These are phyloP conservation scores for Phyllostachys edulis DNA, from an alignment of 176 grass and related monocot species.

Conservation along the genomic window DNA sequence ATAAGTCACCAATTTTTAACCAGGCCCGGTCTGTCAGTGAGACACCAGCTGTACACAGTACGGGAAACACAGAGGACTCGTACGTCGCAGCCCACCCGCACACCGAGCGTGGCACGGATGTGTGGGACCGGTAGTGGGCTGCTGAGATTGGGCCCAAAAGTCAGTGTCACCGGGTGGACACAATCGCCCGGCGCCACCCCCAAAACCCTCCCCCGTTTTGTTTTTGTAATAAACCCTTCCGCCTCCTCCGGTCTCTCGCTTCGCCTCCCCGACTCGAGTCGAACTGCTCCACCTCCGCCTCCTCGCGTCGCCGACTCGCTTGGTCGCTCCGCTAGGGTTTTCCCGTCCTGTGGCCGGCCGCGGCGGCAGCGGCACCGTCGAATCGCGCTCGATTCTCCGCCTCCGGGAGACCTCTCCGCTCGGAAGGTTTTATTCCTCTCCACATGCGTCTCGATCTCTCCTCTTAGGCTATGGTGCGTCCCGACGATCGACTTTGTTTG, in stretches of 20 bases:
- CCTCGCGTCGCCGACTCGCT: no score
- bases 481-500: not conserved
- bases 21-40: no score
- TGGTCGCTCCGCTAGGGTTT: constrained; percentile 43
- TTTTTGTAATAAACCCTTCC: constrained; percentile 39
- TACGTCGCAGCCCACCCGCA: not conserved
- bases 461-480: not conserved
- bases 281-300: not conserved
- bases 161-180: not conserved
- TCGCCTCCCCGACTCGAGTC: constrained; percentile 6
- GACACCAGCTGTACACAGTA: not conserved
- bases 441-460: not conserved
- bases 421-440: not conserved
- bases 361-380: constrained; percentile 10
- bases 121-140: not conserved
- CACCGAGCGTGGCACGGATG: not conserved
- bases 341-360: not conserved
- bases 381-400: not conserved
- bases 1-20: no score
- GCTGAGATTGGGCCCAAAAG: not conserved
- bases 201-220: constrained; percentile 34
- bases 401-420: constrained; percentile 4
- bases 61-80: not conserved
- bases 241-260: not conserved
- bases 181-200: not conserved